Base-by-base conservation (phyloP, 1,139 yeast species). In the Candida pseudoviswanathii region DNA sequence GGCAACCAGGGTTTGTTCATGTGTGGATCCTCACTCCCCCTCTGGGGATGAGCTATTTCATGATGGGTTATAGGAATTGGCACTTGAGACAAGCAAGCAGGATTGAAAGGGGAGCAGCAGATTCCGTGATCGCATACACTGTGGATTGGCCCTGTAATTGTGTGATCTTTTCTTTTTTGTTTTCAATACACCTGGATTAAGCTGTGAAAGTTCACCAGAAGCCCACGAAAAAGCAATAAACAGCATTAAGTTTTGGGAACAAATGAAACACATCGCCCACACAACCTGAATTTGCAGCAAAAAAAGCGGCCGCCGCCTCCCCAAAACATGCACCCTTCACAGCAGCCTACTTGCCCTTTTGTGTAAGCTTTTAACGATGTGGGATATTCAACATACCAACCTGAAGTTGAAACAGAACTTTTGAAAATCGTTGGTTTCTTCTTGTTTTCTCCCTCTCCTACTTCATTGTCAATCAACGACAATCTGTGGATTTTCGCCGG, bases 251-350 rank as follows among this genome's bases (percentile, higher is more conserved):
- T 43, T 43, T 43, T 26, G 40, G 29, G 16, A 43, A 25, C 29
- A 43, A 43, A 43, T 43, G 45, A 11, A 16, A 16, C 27, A 43
- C 24, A 11, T 24, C 10, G 30, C 11, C 25, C 25, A 31, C 7
- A 4, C 31, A 11, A 32, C 31, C 10, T 34, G 40, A 37, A 37
- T 43, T 43, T 43, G 45, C 45, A 43, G 45, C 45, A 42, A 41
- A 42, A 3, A 25, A 16, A 16, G 16, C 16, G 16, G 16, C 16
- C 16, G 16, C 16, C 16, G 16, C 16, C 16, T 16, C 16, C 16
- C 16, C 16, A 16, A 16, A 16, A 16, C 16, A 16, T 16, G 16
- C 16, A 16, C 16, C 16, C 16, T 16, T 16, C 16, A 16, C 16
- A 16, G 16, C 16, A 16, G 16, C 21, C 5, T 6, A 9, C 30